Conservation (phyloP, 2,329 filamentous ascomycete species). For the Cytospora schulzeri region DNA sequence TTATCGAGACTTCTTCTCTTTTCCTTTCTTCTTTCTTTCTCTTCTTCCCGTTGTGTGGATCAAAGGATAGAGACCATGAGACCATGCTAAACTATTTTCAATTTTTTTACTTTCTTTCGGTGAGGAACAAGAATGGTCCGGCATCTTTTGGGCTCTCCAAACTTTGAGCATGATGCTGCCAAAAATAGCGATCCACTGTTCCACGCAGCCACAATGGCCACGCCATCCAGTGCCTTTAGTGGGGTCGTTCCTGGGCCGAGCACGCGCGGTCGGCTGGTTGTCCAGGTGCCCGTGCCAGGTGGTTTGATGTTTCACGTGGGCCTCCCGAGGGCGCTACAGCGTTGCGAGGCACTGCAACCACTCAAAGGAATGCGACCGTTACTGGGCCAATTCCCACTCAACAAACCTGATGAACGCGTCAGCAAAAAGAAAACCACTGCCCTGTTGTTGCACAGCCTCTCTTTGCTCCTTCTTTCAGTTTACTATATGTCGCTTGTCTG, state of each 20-base stretch:
- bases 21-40: no score
- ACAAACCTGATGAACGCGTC: slow-evolving; percentile 9
- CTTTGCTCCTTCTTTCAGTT: neutral
- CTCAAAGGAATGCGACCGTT: slow-evolving; percentile 8
- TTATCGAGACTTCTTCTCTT: neutral
- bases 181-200: neutral
- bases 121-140: neutral
- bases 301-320: neutral
- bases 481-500: neutral
- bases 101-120: no score
- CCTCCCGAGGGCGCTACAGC: neutral
- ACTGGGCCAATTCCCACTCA: slow-evolving; percentile 14
- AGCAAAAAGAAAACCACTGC: slow-evolving; percentile 7
- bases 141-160: no score
- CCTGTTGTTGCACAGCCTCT: slow-evolving; percentile 8
- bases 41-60: neutral
- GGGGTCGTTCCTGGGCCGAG: neutral
- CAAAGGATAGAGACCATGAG: neutral
- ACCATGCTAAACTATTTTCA: neutral
- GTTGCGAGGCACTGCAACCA: neutral
- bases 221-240: neutral
- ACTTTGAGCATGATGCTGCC: neutral
- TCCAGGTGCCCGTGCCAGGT: neutral
- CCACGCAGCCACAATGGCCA: neutral
- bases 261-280: neutral